Conservation (phyloP, 495 filamentous ascomycete genomes). For the Letharia lupina region DNA sequence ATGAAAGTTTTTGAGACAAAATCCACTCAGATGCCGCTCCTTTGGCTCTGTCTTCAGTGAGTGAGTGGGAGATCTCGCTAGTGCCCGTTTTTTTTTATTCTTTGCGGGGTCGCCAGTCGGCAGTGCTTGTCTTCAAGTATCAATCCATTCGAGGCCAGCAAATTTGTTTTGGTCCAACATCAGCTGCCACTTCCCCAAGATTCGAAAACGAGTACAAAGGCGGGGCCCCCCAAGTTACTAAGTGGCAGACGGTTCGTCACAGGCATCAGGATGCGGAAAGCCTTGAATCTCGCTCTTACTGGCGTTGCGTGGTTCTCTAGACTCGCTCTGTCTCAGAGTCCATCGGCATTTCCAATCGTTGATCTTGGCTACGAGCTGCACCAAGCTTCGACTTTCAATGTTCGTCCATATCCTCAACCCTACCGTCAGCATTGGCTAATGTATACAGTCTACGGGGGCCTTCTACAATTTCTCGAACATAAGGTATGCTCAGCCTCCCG, state of each 20-base stretch:
- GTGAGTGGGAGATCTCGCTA: too few relatives aligned
- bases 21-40: neutral
- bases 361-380: constrained; percentile 46
- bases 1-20: neutral
- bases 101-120: too few relatives aligned
- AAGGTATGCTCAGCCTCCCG: constrained; percentile 49
- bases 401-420: constrained; percentile 19
- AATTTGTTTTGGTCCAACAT: too few relatives aligned
- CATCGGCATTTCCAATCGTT: constrained; percentile 33
- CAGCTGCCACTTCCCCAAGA: neutral
- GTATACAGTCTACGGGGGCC: constrained; percentile 24
- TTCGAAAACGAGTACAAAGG: neutral
- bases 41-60: too few relatives aligned
- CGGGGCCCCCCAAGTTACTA: neutral
- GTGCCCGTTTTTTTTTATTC: too few relatives aligned
- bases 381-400: constrained; percentile 41
- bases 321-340: constrained; percentile 2
- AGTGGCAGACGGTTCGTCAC: neutral
- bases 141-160: too few relatives aligned
- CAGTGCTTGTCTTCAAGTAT: too few relatives aligned
- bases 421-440: constrained; percentile 12
- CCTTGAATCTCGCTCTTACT: neutral
- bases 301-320: constrained; percentile 1
- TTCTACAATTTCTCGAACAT: constrained; percentile 55
- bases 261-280: neutral